Evolutionary conservation across 176 grass and related monocot species (phyloP).

Genomic region (Sorghum bicolor): Sorghum_bicolor_NCBIv3 NC_012874.2:62537501-62538000

Average conservation of each 20-base stretch:
- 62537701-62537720: not conserved
- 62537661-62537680: not conserved
- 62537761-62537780: not conserved
- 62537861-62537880: not conserved
- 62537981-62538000: not conserved
- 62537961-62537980: not conserved
- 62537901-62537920: slow-evolving; percentile 23
- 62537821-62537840: slow-evolving; percentile 8
- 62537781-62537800: slow-evolving; percentile 13
- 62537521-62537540: not conserved
- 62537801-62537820: slow-evolving; percentile 24
- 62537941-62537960: slow-evolving; percentile 8
- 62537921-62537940: slow-evolving; percentile 13
- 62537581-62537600: not conserved
- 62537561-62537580: not conserved
- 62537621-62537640: not conserved
- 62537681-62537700: slow-evolving; percentile 15
- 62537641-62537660: slow-evolving; percentile 14
- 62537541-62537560: not conserved
- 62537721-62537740: not conserved
- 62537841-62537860: slow-evolving; percentile 4
- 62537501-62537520: not conserved
- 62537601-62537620: not conserved
- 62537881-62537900: slow-evolving; percentile 16
- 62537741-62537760: not conserved